Evolutionary conservation across 2,329 filamentous ascomycete species (phyloP).

Genomic region (Pestalotiopsis sp.): DNA sequence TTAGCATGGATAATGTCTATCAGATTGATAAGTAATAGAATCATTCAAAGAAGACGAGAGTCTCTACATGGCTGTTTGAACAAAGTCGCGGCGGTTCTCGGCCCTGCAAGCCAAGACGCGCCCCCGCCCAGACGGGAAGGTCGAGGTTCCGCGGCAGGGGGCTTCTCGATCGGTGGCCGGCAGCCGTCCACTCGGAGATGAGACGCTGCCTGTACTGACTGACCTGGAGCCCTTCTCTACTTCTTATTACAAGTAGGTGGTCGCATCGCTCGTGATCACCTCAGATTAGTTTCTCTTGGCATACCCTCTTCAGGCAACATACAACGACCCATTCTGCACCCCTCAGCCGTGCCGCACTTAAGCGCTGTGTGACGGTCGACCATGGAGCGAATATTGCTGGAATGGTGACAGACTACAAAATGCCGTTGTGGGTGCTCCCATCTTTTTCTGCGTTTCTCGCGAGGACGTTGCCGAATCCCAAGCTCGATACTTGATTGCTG

Average conservation of each 20-base stretch:
- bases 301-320: neutral
- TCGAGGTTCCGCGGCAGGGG: neutral
- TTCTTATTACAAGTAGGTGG: constrained; percentile 3
- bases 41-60: neutral
- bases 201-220: neutral
- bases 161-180: neutral
- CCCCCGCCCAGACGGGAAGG: constrained; percentile 2
- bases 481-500: neutral
- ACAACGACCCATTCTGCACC: neutral
- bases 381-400: neutral
- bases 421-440: neutral
- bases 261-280: neutral
- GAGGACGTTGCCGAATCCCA: neutral
- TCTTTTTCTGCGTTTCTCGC: neutral
- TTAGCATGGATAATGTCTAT: neutral
- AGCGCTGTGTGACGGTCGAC: neutral
- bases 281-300: constrained; percentile 11
- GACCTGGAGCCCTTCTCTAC: too few relatives aligned
- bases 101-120: neutral
- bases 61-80: neutral
- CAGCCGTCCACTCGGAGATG: neutral
- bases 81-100: neutral
- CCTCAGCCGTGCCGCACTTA: neutral
- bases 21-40: neutral
- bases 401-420: neutral